A percentile compares a stretch with the other conserved stretches of the same genome.
phyloP scores from a whole-genome alignment of 331 rosid species.

The Quercus phellos region DNA sequence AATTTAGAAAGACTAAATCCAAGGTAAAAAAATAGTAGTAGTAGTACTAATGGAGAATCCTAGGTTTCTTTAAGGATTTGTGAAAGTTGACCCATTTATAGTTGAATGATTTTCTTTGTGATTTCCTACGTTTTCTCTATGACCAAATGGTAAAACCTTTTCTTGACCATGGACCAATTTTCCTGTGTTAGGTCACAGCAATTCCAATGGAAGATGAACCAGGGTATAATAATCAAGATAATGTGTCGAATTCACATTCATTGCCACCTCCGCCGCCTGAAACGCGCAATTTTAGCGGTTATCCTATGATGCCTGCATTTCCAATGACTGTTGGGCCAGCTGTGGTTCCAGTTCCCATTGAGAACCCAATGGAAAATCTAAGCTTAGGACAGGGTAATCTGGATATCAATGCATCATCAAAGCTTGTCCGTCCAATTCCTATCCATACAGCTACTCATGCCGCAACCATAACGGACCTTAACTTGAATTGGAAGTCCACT shows the following conservation, averaged over 20 bases:
- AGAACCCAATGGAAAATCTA: constrained; percentile 50
- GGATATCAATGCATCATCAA: constrained; percentile 24
- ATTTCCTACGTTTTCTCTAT: neutral
- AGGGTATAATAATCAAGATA: constrained; percentile 48
- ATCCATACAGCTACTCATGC: constrained; percentile 30
- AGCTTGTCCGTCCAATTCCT: constrained; percentile 34
- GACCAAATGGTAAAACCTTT: constrained; percentile 7
- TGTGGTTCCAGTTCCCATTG: constrained; percentile 28
- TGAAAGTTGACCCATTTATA: neutral
- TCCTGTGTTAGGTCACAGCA: constrained; percentile 51
- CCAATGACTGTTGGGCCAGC: constrained; percentile 38
- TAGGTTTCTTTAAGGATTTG: neutral
- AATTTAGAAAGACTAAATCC: neutral
- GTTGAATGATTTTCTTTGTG: neutral
- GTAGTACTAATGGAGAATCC: neutral
- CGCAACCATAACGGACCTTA: constrained; percentile 24
- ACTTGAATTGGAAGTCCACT: constrained; percentile 34
- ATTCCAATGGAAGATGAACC: constrained; percentile 70
- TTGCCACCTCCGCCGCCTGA: constrained; percentile 40
- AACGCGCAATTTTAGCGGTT: constrained; percentile 36
- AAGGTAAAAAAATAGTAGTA: neutral
- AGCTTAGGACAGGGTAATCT: constrained; percentile 43
- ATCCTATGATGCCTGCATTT: constrained; percentile 41
- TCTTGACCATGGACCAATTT: neutral
- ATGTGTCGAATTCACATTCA: constrained; percentile 40